Conservation (phyloP, 2,329 filamentous ascomycete genomes). For the Penicillium sp. region DNA sequence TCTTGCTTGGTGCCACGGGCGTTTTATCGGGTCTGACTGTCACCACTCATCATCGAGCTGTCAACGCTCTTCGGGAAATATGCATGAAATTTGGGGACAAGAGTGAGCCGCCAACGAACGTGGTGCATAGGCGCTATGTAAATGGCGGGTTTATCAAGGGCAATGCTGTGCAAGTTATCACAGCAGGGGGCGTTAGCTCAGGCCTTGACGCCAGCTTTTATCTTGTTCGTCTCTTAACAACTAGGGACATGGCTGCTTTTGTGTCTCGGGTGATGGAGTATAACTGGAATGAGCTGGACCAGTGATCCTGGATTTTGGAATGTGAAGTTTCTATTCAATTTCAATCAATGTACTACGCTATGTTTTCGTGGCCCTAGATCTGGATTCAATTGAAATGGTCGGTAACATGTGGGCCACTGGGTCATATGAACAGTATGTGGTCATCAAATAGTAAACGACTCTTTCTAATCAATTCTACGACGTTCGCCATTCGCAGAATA, state of each 20-base stretch:
- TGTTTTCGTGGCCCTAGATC: not conserved
- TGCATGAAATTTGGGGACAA: constrained; percentile 21
- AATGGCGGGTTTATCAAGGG: constrained; percentile 24
- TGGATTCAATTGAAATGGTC: not conserved
- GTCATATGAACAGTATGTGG: not conserved
- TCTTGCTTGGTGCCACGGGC: constrained; percentile 44
- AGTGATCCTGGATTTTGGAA: constrained; percentile 10
- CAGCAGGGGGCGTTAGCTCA: constrained; percentile 75
- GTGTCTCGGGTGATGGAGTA: constrained; percentile 77
- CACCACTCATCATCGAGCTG: constrained; percentile 45
- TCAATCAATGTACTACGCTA: not conserved
- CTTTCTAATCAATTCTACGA: not conserved
- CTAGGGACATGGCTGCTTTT: constrained; percentile 74
- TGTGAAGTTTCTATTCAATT: not conserved
- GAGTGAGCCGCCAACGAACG: constrained; percentile 9
- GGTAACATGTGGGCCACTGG: not conserved
- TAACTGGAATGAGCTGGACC: constrained; percentile 63
- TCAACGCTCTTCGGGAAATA: constrained; percentile 29
- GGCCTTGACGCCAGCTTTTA: constrained; percentile 84
- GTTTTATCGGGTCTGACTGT: constrained; percentile 39
- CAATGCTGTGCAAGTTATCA: constrained; percentile 72
- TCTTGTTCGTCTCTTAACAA: constrained; percentile 80
- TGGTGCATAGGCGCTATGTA: constrained; percentile 28
- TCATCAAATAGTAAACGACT: not conserved
- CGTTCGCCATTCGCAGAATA: not conserved